phyloP scores from a whole-genome alignment of 257 asterid genomes.

The Plantago ovata region DNA sequence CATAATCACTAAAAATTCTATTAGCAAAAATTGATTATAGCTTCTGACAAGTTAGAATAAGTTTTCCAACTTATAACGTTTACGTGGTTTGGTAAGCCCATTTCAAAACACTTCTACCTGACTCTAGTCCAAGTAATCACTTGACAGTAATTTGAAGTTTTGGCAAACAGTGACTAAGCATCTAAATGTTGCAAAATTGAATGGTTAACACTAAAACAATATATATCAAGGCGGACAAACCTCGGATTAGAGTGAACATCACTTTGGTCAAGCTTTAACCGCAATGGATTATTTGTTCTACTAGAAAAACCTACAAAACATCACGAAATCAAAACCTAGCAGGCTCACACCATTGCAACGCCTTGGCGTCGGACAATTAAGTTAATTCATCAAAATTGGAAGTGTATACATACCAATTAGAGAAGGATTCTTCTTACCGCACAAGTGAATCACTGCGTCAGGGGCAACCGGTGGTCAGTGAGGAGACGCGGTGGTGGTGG shows the following conservation, averaged over 20 bases:
- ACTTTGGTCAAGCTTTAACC: conserved; percentile 41
- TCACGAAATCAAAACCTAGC: conserved; percentile 14
- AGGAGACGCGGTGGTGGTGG: too few species aligned
- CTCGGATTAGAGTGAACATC: conserved; percentile 38
- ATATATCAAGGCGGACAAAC: conserved; percentile 34
- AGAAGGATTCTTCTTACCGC: too few species aligned
- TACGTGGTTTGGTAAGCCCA: background rate
- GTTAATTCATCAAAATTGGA: background rate
- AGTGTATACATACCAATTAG: conserved; percentile 2
- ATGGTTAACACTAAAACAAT: too few species aligned
- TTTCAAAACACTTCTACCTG: background rate
- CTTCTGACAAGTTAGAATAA: too few species aligned
- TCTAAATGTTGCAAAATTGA: too few species aligned
- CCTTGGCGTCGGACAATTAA: background rate
- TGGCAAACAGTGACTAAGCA: too few species aligned
- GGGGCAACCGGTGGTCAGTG: too few species aligned
- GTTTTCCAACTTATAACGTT: too few species aligned
- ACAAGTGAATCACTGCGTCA: too few species aligned
- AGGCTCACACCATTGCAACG: conserved; percentile 13
- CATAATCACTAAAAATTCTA: too few species aligned
- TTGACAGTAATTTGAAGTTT: conserved; percentile 1
- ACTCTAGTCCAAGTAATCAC: background rate
- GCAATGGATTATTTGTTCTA: conserved; percentile 32
- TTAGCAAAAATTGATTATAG: too few species aligned
- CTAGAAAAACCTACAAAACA: conserved; percentile 56